A percentile compares a stretch with the other conserved stretches of the same genome.
These are phyloP conservation scores for Extremus antarcticus DNA, from an alignment of 495 filamentous ascomycete species.

Conservation along the genomic window DNA sequence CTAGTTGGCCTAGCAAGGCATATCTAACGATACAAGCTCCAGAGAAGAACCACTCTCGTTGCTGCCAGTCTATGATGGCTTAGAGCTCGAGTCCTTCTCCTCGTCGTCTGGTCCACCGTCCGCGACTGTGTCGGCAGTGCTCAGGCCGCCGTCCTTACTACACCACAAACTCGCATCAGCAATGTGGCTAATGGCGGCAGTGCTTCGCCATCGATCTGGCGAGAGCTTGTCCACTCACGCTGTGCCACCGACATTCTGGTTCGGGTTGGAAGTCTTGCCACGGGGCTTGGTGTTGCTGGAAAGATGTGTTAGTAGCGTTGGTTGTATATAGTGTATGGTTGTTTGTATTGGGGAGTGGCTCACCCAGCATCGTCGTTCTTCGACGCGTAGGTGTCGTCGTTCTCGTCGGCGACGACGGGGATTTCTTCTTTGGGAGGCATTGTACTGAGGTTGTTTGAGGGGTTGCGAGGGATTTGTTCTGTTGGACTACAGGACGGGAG, in stretches of 20 bases:
- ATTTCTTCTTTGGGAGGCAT: neutral
- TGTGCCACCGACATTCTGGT: constrained; percentile 7
- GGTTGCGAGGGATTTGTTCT: too few species aligned
- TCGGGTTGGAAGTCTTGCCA: constrained; percentile 3
- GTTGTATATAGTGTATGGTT: too few species aligned
- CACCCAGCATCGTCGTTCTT: neutral
- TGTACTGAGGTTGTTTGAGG: too few species aligned
- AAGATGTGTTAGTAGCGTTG: neutral
- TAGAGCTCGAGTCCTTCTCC: neutral
- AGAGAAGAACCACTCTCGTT: too few species aligned
- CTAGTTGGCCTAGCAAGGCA: neutral
- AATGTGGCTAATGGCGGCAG: neutral
- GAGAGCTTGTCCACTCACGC: constrained; percentile 3
- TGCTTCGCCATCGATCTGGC: too few species aligned
- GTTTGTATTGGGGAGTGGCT: neutral
- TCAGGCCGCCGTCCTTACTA: constrained; percentile 15
- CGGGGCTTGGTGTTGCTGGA: neutral
- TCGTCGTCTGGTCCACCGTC: constrained; percentile 3
- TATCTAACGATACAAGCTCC: too few species aligned
- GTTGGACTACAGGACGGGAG: too few species aligned
- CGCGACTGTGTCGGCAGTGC: constrained; percentile 9
- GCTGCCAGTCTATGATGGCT: constrained; percentile 1
- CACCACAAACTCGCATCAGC: neutral
- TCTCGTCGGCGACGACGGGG: neutral
- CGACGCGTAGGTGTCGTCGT: neutral